Conservation (phyloP, 345 rosid genomes). For the Raphanus raphanistrum region DNA sequence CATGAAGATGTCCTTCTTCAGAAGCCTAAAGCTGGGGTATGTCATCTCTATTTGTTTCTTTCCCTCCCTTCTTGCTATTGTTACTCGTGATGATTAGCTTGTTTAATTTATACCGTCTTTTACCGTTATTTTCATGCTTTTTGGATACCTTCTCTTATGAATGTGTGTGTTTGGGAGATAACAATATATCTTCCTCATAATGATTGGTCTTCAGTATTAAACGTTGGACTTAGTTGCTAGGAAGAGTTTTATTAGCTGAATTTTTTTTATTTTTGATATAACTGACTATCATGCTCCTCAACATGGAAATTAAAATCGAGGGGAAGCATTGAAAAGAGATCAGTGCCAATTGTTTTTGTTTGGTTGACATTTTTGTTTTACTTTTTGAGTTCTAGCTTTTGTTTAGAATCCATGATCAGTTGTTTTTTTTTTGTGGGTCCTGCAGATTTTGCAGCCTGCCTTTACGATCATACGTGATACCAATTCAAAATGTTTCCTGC, state of each 20-base stretch:
- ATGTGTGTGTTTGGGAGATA: conserved; percentile 15
- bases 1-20: conserved; percentile 83
- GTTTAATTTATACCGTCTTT: not conserved
- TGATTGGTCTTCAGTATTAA: not conserved
- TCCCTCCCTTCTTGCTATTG: not conserved
- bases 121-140: not conserved
- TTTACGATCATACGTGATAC: conserved; percentile 81
- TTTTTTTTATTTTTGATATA: not conserved
- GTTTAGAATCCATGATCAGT: conserved; percentile 4
- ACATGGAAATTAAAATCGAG: not conserved
- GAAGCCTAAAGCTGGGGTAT: conserved; percentile 95
- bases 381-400: conserved; percentile 1
- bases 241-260: not conserved
- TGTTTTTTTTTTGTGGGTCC: not conserved
- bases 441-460: conserved; percentile 96
- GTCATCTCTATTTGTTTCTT: conserved; percentile 22
- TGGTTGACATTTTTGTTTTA: not conserved
- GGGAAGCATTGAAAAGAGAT: not conserved
- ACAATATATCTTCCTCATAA: not conserved
- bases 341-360: conserved; percentile 5
- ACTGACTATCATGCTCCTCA: conserved; percentile 7
- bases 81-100: not conserved
- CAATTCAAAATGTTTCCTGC: conserved; percentile 61
- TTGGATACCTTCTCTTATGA: not conserved
- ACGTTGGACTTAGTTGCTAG: not conserved